phyloP scores from a whole-genome alignment of 176 grass and related monocot genomes.

The Cenchrus purpureus region DNA sequence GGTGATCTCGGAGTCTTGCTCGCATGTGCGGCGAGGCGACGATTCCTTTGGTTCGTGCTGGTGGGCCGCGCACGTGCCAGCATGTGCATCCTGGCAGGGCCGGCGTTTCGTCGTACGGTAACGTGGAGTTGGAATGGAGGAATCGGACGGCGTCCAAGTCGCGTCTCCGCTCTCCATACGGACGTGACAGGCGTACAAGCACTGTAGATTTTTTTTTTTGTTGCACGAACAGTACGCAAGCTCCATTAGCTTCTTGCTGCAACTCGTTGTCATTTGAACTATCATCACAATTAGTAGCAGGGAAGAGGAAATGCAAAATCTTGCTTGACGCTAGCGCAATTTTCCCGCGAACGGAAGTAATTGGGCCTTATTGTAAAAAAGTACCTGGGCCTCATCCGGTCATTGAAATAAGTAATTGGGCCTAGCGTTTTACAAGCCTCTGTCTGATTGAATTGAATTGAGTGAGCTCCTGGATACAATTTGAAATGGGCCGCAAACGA shows the following conservation, averaged over 20 bases:
- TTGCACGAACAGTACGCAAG: too few species aligned
- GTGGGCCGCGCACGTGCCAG: constrained; percentile 1
- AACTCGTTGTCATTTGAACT: neutral
- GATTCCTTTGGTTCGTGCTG: neutral
- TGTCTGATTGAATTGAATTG: too few species aligned
- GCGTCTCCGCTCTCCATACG: neutral
- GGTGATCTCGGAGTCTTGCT: neutral
- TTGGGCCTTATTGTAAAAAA: too few species aligned
- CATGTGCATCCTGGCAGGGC: neutral
- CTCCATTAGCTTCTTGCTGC: neutral
- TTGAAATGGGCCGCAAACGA: too few species aligned
- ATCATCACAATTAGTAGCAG: too few species aligned
- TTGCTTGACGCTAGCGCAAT: neutral
- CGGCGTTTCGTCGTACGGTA: neutral
- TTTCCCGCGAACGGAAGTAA: neutral
- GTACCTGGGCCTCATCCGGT: neutral
- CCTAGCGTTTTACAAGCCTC: neutral
- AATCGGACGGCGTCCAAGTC: neutral
- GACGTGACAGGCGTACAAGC: neutral
- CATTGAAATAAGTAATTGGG: neutral
- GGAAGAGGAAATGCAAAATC: neutral
- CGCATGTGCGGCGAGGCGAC: constrained; percentile 12
- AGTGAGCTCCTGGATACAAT: too few species aligned
- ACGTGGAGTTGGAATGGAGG: neutral
- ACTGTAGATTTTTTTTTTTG: neutral